These are phyloP conservation scores for Leccinum uliginosum DNA, from an alignment of 768 basidiomycete genomes.

Conservation along the genomic window DNA sequence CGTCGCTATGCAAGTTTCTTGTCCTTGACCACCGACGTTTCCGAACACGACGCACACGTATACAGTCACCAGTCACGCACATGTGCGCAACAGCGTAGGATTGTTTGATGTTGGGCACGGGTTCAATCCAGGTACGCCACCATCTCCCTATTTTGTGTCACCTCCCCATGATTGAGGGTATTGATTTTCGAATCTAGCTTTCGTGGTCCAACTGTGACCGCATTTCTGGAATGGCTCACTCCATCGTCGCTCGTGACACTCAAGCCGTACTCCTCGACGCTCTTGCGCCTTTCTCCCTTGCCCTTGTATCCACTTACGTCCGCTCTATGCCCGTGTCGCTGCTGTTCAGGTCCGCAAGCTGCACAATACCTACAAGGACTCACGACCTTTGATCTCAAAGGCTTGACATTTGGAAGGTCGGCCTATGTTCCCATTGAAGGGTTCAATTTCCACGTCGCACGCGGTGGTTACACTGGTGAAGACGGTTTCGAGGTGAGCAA, in stretches of 20 bases:
- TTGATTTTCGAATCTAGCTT: conserved; percentile 52
- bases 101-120: conserved; percentile 98
- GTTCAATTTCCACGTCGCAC: conserved; percentile 70
- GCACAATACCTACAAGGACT: conserved; percentile 74
- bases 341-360: conserved; percentile 66
- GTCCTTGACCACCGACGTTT: conserved; percentile 8
- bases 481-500: conserved; percentile 86
- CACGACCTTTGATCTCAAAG: conserved; percentile 67
- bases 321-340: not conserved
- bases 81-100: conserved; percentile 77
- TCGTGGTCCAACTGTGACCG: conserved; percentile 69
- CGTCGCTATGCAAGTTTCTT: conserved; percentile 1
- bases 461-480: conserved; percentile 97
- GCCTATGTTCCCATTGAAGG: conserved; percentile 72
- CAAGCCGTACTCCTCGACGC: conserved; percentile 70
- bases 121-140: conserved; percentile 76
- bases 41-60: not conserved
- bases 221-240: conserved; percentile 85
- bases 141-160: not conserved
- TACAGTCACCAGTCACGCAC: conserved; percentile 83
- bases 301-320: not conserved
- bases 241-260: conserved; percentile 75
- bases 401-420: conserved; percentile 80
- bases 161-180: not conserved
- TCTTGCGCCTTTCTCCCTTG: conserved; percentile 38